Evolutionary conservation across 2,329 filamentous ascomycete species (phyloP).

Genomic region (Scleromitrula shiraiana): DNA sequence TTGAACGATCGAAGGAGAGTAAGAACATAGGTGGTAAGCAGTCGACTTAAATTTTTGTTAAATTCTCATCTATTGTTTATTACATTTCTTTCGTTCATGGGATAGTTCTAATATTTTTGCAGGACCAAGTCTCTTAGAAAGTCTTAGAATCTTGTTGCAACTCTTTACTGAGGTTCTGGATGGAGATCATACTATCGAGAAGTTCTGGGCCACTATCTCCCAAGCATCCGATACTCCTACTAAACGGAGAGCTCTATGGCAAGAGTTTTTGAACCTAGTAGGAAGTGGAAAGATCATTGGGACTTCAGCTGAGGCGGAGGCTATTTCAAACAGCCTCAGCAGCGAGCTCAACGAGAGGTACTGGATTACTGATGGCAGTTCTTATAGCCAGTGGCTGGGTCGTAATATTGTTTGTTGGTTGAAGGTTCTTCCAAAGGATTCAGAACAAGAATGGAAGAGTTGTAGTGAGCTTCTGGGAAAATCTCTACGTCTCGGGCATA

Average conservation of each 20-base stretch:
- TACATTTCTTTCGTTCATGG: neutral
- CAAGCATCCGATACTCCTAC: conserved; percentile 26
- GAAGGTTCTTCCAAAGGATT: conserved; percentile 13
- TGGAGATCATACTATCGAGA: conserved; percentile 34
- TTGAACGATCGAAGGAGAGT: conserved; percentile 40
- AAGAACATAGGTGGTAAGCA: conserved; percentile 17
- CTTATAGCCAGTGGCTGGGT: conserved; percentile 27
- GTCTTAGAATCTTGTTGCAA: conserved; percentile 34
- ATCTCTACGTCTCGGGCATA: conserved; percentile 26
- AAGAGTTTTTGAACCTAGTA: conserved; percentile 50
- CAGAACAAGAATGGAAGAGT: conserved; percentile 20
- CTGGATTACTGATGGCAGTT: conserved; percentile 27
- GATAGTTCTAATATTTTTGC: neutral
- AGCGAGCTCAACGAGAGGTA: conserved; percentile 19
- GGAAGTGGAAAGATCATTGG: conserved; percentile 54
- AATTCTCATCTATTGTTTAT: too few species aligned
- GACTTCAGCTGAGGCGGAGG: conserved; percentile 45
- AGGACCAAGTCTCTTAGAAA: conserved; percentile 27
- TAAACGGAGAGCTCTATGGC: conserved; percentile 51
- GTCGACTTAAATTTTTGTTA: neutral
- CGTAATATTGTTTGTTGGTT: conserved; percentile 25
- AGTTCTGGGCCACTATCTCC: conserved; percentile 38
- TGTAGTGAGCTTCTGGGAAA: conserved; percentile 27
- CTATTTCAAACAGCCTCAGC: conserved; percentile 30
- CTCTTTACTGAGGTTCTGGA: conserved; percentile 37